Percentiles rank a stretch among this genome's conserved stretches.
phyloP scores from a whole-genome alignment of 1,284 basidiomycete species.

The Cerrena zonata region DNA sequence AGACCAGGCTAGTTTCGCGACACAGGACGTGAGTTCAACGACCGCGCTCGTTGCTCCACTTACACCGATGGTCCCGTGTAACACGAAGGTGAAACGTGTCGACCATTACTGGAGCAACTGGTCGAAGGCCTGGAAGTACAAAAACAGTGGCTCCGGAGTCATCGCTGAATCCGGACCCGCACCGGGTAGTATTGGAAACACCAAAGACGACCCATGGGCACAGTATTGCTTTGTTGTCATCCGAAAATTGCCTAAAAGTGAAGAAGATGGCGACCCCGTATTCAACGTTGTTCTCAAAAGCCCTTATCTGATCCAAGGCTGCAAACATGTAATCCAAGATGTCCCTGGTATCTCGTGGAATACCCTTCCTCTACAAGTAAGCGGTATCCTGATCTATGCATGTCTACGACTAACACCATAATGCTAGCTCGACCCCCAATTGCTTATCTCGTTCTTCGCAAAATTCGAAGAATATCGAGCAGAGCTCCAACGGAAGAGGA shows the following conservation, averaged over 20 bases:
- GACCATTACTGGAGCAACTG: constrained; percentile 53
- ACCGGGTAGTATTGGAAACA: constrained; percentile 15
- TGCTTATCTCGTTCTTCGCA: constrained; percentile 46
- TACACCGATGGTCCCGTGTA: constrained; percentile 34
- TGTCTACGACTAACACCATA: not conserved
- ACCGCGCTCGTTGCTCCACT: constrained; percentile 30
- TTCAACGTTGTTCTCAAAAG: constrained; percentile 53
- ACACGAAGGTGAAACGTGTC: constrained; percentile 50
- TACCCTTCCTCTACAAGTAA: constrained; percentile 44
- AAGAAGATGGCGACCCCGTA: constrained; percentile 31
- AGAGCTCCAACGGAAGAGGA: constrained; percentile 31
- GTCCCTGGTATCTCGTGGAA: constrained; percentile 56
- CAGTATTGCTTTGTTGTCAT: constrained; percentile 51
- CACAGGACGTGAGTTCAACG: constrained; percentile 30
- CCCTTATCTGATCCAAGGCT: constrained; percentile 47
- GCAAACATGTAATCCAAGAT: constrained; percentile 46
- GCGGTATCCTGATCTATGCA: not conserved
- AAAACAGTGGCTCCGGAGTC: constrained; percentile 48
- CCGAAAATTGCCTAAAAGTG: constrained; percentile 36
- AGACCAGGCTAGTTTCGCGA: not conserved
- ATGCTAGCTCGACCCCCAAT: constrained; percentile 46
- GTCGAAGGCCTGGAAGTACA: constrained; percentile 50
- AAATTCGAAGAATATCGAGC: constrained; percentile 40
- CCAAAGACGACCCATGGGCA: constrained; percentile 46
- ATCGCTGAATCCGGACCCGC: constrained; percentile 37